Evolutionary conservation across 306 rosid species (phyloP).

Genomic region (Cucumis melo): DNA sequence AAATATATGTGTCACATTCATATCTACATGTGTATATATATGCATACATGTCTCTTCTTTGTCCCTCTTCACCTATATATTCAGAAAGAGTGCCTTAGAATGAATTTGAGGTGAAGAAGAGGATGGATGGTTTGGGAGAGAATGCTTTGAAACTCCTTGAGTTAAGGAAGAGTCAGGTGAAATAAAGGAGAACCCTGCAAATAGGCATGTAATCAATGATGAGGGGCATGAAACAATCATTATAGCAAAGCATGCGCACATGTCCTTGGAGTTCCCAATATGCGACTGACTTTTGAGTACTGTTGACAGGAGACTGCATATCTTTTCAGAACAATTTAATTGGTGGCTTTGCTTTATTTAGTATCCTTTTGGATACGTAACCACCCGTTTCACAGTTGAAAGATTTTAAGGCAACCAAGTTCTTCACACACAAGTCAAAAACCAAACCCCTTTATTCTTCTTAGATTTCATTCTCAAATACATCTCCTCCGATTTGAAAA

Average conservation of each 20-base stretch:
- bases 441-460: background rate
- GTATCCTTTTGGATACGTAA: background rate
- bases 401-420: background rate
- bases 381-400: background rate
- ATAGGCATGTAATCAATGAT: background rate
- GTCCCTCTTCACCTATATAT: background rate
- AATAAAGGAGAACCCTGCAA: background rate
- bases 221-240: background rate
- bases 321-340: background rate
- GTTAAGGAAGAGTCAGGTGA: background rate
- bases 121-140: background rate
- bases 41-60: background rate
- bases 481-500: background rate
- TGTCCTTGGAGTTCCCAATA: background rate
- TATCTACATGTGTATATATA: no score
- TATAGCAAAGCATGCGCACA: slow-evolving; percentile 4
- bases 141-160: background rate
- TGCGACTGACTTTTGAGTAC: background rate
- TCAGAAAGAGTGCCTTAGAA: background rate
- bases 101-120: background rate
- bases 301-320: no score
- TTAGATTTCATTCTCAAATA: background rate
- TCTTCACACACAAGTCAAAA: background rate
- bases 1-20: background rate
- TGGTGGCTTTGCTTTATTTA: background rate